A percentile compares a stretch with the other conserved stretches of the same genome.
These are phyloP conservation scores for Rosa persica DNA, from an alignment of 306 rosid genomes.

Conservation along the genomic window DNA sequence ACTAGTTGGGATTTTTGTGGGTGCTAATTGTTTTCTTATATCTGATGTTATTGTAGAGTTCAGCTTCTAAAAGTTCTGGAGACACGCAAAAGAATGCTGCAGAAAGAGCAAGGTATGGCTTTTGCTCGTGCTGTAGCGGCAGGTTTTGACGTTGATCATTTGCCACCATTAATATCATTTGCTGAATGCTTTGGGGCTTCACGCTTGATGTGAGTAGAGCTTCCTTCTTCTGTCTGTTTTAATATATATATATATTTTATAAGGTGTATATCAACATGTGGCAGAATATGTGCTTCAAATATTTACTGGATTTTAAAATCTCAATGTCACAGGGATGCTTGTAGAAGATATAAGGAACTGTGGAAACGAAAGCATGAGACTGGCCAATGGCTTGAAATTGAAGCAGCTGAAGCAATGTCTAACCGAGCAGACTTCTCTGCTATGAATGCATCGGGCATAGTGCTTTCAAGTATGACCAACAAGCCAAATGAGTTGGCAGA, in stretches of 20 bases:
- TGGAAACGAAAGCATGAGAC: conserved; percentile 97
- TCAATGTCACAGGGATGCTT: conserved; percentile 68
- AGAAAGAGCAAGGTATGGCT: conserved; percentile 99
- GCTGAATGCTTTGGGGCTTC: conserved; percentile 92
- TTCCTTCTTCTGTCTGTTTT: conserved; percentile 18
- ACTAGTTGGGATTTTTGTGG: neutral
- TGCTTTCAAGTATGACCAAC: conserved; percentile 58
- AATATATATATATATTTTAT: neutral
- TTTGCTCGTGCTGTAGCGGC: conserved; percentile 99
- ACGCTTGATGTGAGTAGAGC: conserved; percentile 66
- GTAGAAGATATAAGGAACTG: conserved; percentile 68
- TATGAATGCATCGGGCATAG: conserved; percentile 60
- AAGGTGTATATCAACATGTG: neutral
- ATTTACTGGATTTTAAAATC: conserved; percentile 16
- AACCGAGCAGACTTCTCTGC: conserved; percentile 60
- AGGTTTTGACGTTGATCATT: conserved; percentile 79
- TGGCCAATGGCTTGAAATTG: conserved; percentile 98
- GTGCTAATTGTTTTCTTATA: conserved; percentile 15
- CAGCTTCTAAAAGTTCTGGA: conserved; percentile 95
- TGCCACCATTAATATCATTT: conserved; percentile 76
- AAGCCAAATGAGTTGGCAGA: conserved; percentile 49
- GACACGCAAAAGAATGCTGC: conserved; percentile 79
- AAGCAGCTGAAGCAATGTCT: conserved; percentile 74
- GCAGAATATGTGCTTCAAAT: conserved; percentile 15
- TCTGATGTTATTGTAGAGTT: conserved; percentile 49